Percentiles rank a stretch among this genome's conserved stretches.
Conservation (phyloP, 176 grass and related monocot genomes). For the Poa annua region DNA sequence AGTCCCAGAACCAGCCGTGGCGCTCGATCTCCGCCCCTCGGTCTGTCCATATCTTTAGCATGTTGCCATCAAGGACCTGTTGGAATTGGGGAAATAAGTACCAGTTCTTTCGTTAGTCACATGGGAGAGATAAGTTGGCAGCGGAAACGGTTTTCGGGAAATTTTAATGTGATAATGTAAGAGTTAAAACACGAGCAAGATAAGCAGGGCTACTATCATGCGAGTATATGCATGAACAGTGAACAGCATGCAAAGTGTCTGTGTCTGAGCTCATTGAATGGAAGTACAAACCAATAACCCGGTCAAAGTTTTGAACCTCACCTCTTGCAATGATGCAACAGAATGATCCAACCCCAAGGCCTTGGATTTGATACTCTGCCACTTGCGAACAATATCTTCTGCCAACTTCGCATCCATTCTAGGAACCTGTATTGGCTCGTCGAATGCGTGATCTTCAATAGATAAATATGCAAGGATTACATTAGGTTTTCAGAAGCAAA, state of each 20-base stretch:
- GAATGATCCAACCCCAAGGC: constrained; percentile 82
- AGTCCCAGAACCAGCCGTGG: constrained; percentile 91
- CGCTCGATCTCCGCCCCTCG: constrained; percentile 70
- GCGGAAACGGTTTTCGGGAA: neutral
- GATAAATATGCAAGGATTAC: constrained; percentile 29
- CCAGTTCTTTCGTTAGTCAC: too few relatives aligned
- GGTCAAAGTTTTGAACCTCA: constrained; percentile 33
- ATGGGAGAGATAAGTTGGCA: neutral
- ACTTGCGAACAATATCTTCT: constrained; percentile 76
- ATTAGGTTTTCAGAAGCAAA: neutral
- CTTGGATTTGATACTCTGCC: constrained; percentile 89
- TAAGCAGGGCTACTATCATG: neutral
- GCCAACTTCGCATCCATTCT: constrained; percentile 85
- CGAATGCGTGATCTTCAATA: constrained; percentile 39
- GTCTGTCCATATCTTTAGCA: constrained; percentile 89
- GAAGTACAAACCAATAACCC: neutral
- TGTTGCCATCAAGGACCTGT: constrained; percentile 78
- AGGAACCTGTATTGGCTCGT: constrained; percentile 53
- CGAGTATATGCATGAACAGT: neutral
- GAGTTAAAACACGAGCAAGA: neutral
- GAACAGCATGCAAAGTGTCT: neutral
- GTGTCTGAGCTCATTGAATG: neutral
- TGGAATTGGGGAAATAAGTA: neutral
- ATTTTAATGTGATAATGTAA: neutral
- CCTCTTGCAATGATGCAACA: constrained; percentile 67